These are phyloP conservation scores for Suillus brevipes DNA, from an alignment of 768 basidiomycete species.

Conservation along the genomic window DNA sequence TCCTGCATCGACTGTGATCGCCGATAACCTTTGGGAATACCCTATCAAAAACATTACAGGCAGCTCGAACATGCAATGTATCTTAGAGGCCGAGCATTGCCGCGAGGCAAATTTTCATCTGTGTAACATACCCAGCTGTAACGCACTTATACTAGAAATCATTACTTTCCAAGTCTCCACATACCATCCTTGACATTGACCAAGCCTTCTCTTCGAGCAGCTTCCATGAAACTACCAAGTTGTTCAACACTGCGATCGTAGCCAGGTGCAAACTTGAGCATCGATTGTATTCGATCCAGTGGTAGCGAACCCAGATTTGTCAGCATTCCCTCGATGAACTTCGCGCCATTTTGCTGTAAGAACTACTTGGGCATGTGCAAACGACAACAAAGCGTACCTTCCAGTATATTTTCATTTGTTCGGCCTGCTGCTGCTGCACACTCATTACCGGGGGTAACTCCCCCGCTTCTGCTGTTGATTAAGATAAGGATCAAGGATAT, in stretches of 20 bases:
- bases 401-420: conserved; percentile 89
- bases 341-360: not conserved
- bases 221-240: conserved; percentile 77
- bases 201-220: conserved; percentile 73
- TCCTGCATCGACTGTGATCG: conserved; percentile 8
- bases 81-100: not conserved
- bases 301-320: conserved; percentile 79
- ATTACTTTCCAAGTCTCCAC: conserved; percentile 52
- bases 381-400: conserved; percentile 49
- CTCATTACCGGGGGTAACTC: conserved; percentile 50
- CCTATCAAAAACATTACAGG: not conserved
- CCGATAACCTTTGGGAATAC: not conserved
- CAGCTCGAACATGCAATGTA: not conserved
- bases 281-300: conserved; percentile 82
- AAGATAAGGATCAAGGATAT: not conserved
- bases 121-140: not conserved
- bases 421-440: conserved; percentile 73
- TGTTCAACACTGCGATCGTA: conserved; percentile 83
- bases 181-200: conserved; percentile 69
- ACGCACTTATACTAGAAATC: not conserved
- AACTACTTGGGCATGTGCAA: conserved; percentile 4
- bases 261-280: conserved; percentile 81
- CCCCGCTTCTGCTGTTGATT: conserved; percentile 40
- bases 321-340: conserved; percentile 93
- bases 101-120: not conserved